Evolutionary conservation across 805 yeast species (phyloP).

Genomic region (Clavispora phyllophila): DNA sequence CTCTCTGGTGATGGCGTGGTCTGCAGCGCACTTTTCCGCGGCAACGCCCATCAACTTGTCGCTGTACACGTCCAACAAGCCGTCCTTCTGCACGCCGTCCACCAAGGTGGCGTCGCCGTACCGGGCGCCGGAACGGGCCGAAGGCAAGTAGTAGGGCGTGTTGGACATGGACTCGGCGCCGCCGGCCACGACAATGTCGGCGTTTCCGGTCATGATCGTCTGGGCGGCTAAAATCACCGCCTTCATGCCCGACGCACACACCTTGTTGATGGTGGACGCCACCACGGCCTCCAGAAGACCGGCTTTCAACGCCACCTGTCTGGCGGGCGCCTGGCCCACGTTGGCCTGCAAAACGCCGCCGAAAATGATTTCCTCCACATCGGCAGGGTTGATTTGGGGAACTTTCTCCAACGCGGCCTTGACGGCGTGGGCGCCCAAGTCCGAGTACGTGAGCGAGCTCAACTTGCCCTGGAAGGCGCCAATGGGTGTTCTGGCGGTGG

Average conservation of each 20-base stretch:
- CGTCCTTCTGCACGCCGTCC: slow-evolving; percentile 92
- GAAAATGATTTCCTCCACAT: slow-evolving; percentile 84
- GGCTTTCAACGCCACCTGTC: slow-evolving; percentile 91
- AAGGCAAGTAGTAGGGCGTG: slow-evolving; percentile 85
- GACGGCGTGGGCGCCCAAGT: slow-evolving; percentile 90
- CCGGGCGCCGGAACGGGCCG: slow-evolving; percentile 83
- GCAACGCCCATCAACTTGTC: slow-evolving; percentile 91
- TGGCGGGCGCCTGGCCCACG: slow-evolving; percentile 96
- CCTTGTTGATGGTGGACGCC: slow-evolving; percentile 92
- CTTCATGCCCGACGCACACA: slow-evolving; percentile 95
- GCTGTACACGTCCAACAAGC: slow-evolving; percentile 87
- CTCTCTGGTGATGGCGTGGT: slow-evolving; percentile 71
- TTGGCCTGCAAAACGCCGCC: slow-evolving; percentile 93
- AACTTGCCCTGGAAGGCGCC: slow-evolving; percentile 90
- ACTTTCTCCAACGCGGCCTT: slow-evolving; percentile 80
- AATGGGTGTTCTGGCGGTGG: slow-evolving; percentile 91
- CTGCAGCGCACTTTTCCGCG: slow-evolving; percentile 93
- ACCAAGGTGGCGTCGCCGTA: slow-evolving; percentile 76
- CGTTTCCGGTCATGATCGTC: slow-evolving; percentile 78
- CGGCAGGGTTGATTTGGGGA: slow-evolving; percentile 70
- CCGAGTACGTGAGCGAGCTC: slow-evolving; percentile 70
- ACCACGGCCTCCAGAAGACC: slow-evolving; percentile 78
- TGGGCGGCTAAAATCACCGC: slow-evolving; percentile 89
- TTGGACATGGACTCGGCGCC: slow-evolving; percentile 98
- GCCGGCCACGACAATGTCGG: slow-evolving; percentile 92